phyloP scores from a whole-genome alignment of 805 yeast genomes.

The Ogataea angusta region DNA sequence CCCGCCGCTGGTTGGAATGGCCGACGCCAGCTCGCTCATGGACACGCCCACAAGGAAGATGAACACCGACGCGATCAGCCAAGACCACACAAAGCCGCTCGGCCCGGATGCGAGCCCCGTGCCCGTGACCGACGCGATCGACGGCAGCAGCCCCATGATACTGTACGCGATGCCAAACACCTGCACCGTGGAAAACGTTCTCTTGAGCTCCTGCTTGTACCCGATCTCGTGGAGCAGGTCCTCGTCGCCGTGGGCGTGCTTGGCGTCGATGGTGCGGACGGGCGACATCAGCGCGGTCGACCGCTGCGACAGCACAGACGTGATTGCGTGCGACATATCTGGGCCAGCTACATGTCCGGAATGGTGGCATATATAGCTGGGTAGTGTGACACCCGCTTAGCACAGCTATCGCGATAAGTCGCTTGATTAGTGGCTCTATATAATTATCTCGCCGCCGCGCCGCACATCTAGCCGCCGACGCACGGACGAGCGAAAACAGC shows the following conservation, averaged over 20 bases:
- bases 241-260: slow-evolving; percentile 26
- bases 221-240: slow-evolving; percentile 55
- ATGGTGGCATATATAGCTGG: not conserved
- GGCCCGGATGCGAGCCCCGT: slow-evolving; percentile 62
- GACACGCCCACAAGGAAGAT: slow-evolving; percentile 57
- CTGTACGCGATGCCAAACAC: slow-evolving; percentile 71
- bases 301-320: slow-evolving; percentile 5
- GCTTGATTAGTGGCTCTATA: not conserved
- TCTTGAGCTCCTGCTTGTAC: slow-evolving; percentile 62
- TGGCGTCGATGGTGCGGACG: slow-evolving; percentile 30
- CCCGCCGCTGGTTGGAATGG: slow-evolving; percentile 77
- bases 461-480: slow-evolving; percentile 2
- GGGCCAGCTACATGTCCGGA: not conserved
- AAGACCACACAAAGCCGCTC: slow-evolving; percentile 67
- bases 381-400: not conserved
- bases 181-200: slow-evolving; percentile 59
- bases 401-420: not conserved
- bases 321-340: slow-evolving; percentile 1
- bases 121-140: slow-evolving; percentile 53
- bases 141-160: slow-evolving; percentile 69
- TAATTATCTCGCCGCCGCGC: not conserved
- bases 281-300: slow-evolving; percentile 22
- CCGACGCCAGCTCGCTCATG: slow-evolving; percentile 63
- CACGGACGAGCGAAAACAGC: not conserved
- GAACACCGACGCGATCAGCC: slow-evolving; percentile 57